Base-by-base conservation (phyloP, 2,329 filamentous ascomycete genomes). In the Claviceps paspali region DNA sequence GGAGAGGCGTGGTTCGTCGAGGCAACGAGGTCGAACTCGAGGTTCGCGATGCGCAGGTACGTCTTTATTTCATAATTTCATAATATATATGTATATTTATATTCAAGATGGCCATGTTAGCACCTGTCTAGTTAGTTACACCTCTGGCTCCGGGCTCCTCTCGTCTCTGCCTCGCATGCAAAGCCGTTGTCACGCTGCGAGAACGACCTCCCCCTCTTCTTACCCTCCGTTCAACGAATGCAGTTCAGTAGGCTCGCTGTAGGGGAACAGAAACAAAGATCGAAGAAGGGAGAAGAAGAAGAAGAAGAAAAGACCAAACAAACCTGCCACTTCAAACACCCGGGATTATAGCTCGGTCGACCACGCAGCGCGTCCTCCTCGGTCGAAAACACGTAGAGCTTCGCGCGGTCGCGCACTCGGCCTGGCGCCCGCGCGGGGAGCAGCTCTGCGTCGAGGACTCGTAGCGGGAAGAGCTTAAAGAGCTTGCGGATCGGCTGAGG, bases 251-350 rank as follows among this genome's bases (percentile, higher is more conserved):
- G n/a, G n/a, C n/a, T n/a, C n/a, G n/a, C n/a, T n/a, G n/a, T n/a
- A n/a, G n/a, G n/a, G n/a, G n/a, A n/a, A n/a, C n/a, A n/a, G n/a
- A n/a, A n/a, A n/a, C n/a, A n/a, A n/a, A n/a, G n/a, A n/a, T n/a
- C n/a, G n/a, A n/a, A n/a, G n/a, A n/a, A n/a, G n/a, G n/a, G n/a
- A n/a, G n/a, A n/a, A n/a, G n/a, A n/a, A n/a, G 9, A 2, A n/a
- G 14, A 30, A 11, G 5, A 30, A 5, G 10, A 7, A 30, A 10
- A 30, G 8, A 19, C 6, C 11, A n/a, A 29, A 56, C 74, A 47
- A 50, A 88, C 85, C 82, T 96, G 91, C 86, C 86, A 96, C 65
- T 88, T 94, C 52, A 96, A 66, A 64, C 91, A 98, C 41, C 78
- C 76, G 9, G 91, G 91, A 55, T 96, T 96, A 62, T 81, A 93